Evolutionary conservation across 106 monocot species (phyloP), one percentile per base, ranked within the genome.

Genomic region (Dendrobium huoshanense): DNA sequence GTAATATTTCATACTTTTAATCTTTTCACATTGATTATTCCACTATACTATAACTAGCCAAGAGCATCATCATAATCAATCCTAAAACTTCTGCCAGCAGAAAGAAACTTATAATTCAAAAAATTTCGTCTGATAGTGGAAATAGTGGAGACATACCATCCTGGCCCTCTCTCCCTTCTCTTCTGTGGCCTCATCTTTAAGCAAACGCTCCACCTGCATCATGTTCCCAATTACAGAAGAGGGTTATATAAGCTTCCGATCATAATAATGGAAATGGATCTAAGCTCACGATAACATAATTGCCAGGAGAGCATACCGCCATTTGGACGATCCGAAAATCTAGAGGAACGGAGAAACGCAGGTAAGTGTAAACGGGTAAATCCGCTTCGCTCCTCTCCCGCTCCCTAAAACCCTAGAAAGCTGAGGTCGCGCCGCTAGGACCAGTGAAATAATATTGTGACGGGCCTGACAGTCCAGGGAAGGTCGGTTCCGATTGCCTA

Each of bases 141-240:
- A 18, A 56, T 2, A 11, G 2, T 4, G 58, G 1, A 58, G 11
- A 13, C 74, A 65, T 81, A 93, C 91, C 94, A 93, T 89, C 82
- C 91, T 89, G 7, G 93, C 93, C 7, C 93, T 85, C 25, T 91
- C 93, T 78, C 93, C 91, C 64, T 93, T 93, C 87, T 93, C 91
- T 74, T 91, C 87, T 5, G 91, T 87, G 1, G 93, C 93, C 3
- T 93, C 93, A 89, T 93, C 91, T 81, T 93, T 93, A 33, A 93
- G 81, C 25, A 93, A 67, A 54, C 78, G 82, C 56, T 90, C 89
- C 41, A 90, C 84, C 92, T 92, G 73, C 15, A 72, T 10, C 27
- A 59, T 4, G 45, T 51, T 51, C 25, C 47, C 48, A 51, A 51
- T 49, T 11, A 27, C 7, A 76, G 9, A 76, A 76, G 13, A 49